Percentiles rank a stretch among this genome's conserved stretches.
phyloP scores from a whole-genome alignment of 495 filamentous ascomycete genomes.

The Hyaloscypha finlandica region DNA sequence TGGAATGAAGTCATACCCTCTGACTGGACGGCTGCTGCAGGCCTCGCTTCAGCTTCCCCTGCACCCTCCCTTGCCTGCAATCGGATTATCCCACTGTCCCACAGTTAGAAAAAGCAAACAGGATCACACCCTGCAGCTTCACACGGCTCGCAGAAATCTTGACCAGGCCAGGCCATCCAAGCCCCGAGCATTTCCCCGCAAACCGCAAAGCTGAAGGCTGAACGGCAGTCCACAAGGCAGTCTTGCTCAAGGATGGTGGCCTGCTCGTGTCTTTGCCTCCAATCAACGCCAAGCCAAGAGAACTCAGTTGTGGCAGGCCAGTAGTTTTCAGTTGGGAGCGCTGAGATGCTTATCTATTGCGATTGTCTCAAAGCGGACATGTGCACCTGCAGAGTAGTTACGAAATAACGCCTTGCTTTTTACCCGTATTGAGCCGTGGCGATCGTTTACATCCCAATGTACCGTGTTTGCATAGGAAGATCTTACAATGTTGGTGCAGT shows the following conservation, averaged over 20 bases:
- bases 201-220: not conserved
- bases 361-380: too few species aligned
- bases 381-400: too few species aligned
- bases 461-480: too few species aligned
- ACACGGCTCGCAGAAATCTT: not conserved
- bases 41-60: not conserved
- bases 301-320: too few species aligned
- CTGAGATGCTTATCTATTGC: not conserved
- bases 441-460: too few species aligned
- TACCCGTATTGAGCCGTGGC: too few species aligned
- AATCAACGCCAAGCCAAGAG: not conserved
- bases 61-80: not conserved
- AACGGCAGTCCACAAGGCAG: not conserved
- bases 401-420: too few species aligned
- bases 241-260: not conserved
- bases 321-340: not conserved
- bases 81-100: not conserved
- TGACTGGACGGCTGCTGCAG: not conserved
- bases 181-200: not conserved
- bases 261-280: not conserved
- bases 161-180: not conserved
- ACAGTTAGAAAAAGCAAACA: not conserved
- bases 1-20: conserved; percentile 2
- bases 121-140: not conserved
- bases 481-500: too few species aligned